Percentiles rank a stretch among this genome's conserved stretches.
Conservation (phyloP, 768 basidiomycete species). For the Strobilomyces echinocephalus region DNA sequence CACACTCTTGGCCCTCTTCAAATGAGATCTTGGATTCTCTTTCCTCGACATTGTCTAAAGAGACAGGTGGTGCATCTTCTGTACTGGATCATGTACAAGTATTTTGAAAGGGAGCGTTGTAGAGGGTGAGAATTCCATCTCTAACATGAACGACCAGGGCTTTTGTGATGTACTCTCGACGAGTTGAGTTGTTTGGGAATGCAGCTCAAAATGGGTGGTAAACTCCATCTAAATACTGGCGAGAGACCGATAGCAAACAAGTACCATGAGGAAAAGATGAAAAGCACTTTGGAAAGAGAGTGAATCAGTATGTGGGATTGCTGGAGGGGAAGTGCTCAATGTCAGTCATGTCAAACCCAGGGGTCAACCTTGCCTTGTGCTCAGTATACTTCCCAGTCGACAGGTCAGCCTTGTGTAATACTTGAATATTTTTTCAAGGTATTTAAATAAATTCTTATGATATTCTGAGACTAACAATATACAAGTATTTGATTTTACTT, state of each 20-base stretch:
- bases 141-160: conserved; percentile 56
- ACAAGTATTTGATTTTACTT: too few relatives aligned
- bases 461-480: too few relatives aligned
- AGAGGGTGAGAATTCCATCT: conserved; percentile 73
- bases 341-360: conserved; percentile 39
- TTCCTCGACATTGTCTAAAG: too few relatives aligned
- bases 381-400: conserved; percentile 43
- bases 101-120: conserved; percentile 74
- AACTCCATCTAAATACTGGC: conserved; percentile 81
- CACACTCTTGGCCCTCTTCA: too few relatives aligned
- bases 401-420: too few relatives aligned
- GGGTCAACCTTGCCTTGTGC: conserved; percentile 48
- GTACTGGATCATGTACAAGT: conserved; percentile 70
- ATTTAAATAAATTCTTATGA: too few relatives aligned
- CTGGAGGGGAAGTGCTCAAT: too few relatives aligned
- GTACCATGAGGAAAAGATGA: conserved; percentile 70
- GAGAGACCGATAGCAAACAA: conserved; percentile 82
- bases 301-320: conserved; percentile 45
- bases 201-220: conserved; percentile 78
- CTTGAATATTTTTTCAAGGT: too few relatives aligned
- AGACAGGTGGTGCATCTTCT: too few relatives aligned
- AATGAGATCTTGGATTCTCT: too few relatives aligned
- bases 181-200: conserved; percentile 85
- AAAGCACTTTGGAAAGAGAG: conserved; percentile 79
- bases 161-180: conserved; percentile 49